Conservation (phyloP, 2,329 filamentous ascomycete species). For the Fusarium citri region DNA sequence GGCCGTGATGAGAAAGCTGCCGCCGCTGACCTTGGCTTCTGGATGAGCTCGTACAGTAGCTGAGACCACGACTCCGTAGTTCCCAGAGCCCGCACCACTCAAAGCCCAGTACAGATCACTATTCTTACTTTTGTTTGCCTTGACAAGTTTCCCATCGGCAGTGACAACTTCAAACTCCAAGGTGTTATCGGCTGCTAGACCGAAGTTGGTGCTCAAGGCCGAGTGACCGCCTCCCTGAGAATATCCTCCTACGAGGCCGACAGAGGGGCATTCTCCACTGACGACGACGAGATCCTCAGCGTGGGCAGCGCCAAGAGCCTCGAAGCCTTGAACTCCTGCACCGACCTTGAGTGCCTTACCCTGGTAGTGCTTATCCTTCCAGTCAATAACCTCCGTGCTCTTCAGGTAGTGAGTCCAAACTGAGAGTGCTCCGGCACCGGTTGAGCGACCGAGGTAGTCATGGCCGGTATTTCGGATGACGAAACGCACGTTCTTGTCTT, state of each 20-base stretch:
- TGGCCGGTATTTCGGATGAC: conserved; percentile 65
- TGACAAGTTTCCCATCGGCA: conserved; percentile 59
- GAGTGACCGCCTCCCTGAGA: conserved; percentile 69
- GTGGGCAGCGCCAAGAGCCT: conserved; percentile 60
- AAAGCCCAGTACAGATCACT: conserved; percentile 73
- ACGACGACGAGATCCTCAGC: conserved; percentile 61
- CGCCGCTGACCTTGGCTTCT: conserved; percentile 52
- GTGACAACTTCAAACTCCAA: conserved; percentile 67
- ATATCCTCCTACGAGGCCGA: conserved; percentile 71
- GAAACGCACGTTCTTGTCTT: conserved; percentile 57
- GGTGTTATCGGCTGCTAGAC: conserved; percentile 69
- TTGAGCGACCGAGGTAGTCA: conserved; percentile 67
- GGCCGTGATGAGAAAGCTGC: conserved; percentile 40
- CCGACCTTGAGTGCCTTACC: conserved; percentile 66
- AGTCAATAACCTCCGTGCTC: conserved; percentile 52
- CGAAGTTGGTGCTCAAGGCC: conserved; percentile 62
- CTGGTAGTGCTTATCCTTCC: conserved; percentile 57
- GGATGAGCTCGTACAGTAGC: conserved; percentile 64
- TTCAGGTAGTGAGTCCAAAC: conserved; percentile 58
- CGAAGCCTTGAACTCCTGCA: conserved; percentile 64
- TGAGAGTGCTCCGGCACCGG: conserved; percentile 59
- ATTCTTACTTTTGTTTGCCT: conserved; percentile 60
- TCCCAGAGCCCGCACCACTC: conserved; percentile 68
- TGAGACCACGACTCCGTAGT: conserved; percentile 66
- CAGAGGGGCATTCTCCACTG: conserved; percentile 64